These are phyloP conservation scores for Carpinus fangiana DNA, from an alignment of 306 rosid genomes.

Conservation along the genomic window DNA sequence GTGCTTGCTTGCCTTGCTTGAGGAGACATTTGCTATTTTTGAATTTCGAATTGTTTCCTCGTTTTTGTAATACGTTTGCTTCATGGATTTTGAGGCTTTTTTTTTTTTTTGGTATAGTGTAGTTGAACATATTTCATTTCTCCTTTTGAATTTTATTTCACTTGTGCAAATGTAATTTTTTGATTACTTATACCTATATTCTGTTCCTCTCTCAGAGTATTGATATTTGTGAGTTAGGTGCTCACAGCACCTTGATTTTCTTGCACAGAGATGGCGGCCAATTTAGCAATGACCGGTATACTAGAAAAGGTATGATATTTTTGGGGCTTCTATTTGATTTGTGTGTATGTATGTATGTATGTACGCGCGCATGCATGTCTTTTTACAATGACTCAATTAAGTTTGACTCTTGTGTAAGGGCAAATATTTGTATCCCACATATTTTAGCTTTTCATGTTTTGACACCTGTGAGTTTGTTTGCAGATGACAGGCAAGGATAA, in stretches of 20 bases:
- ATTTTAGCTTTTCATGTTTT: neutral
- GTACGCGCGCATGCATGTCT: neutral
- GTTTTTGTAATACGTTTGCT: neutral
- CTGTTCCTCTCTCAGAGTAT: neutral
- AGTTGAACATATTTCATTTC: neutral
- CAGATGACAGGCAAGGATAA: slow-evolving; percentile 97
- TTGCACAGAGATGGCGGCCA: slow-evolving; percentile 61
- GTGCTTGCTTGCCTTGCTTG: neutral
- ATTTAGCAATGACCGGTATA: slow-evolving; percentile 67
- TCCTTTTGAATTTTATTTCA: neutral
- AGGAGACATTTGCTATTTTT: neutral
- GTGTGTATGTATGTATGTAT: neutral
- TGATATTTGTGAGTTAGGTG: neutral
- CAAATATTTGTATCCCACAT: neutral
- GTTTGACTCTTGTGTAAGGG: slow-evolving; percentile 5
- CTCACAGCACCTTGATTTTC: neutral
- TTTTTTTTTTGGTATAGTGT: neutral
- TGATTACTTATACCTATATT: neutral
- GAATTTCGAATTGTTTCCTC: neutral
- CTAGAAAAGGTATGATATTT: slow-evolving; percentile 67
- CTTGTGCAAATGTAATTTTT: neutral
- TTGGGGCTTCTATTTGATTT: slow-evolving; percentile 4
- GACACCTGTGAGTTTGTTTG: neutral
- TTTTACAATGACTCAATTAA: slow-evolving; percentile 16
- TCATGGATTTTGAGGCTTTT: neutral